phyloP scores from a whole-genome alignment of 163 green algal species.

The Scenedesmus sp. region DNA sequence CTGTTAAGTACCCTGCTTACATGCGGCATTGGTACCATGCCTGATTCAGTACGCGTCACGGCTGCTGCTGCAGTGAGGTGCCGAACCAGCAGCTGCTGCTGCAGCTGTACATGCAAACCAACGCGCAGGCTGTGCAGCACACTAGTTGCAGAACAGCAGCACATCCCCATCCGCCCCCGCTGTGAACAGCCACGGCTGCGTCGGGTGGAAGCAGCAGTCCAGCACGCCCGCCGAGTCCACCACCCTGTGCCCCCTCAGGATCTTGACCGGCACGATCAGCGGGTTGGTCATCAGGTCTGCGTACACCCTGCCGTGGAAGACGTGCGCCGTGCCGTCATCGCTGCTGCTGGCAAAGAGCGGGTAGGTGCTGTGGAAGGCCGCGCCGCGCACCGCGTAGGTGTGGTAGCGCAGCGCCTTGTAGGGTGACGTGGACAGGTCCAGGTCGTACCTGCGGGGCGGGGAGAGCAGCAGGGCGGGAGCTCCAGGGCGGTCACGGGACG shows the following conservation, averaged over 20 bases:
- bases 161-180: constrained; percentile 86
- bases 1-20: too few species aligned
- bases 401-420: constrained; percentile 95
- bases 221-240: constrained; percentile 84
- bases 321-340: constrained; percentile 92
- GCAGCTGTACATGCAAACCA: neutral
- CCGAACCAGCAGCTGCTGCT: neutral
- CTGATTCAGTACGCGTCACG: too few species aligned
- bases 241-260: constrained; percentile 82
- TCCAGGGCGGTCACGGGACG: neutral
- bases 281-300: constrained; percentile 96
- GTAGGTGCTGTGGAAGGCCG: constrained; percentile 92
- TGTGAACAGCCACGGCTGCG: constrained; percentile 97
- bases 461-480: neutral
- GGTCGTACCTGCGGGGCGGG: constrained; percentile 85
- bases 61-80: neutral
- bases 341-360: constrained; percentile 94
- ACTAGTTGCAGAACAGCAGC: constrained; percentile 70
- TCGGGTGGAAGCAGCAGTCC: constrained; percentile 95
- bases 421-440: constrained; percentile 95
- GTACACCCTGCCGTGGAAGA: constrained; percentile 93
- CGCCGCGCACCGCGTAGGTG: constrained; percentile 73
- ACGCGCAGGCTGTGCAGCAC: neutral
- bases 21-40: too few species aligned
- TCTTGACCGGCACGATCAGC: constrained; percentile 97